A percentile compares a stretch with the other conserved stretches of the same genome.
These are phyloP conservation scores for Camellia sinensis DNA, from an alignment of 148 eudicot genomes.

Conservation along the genomic window DNA sequence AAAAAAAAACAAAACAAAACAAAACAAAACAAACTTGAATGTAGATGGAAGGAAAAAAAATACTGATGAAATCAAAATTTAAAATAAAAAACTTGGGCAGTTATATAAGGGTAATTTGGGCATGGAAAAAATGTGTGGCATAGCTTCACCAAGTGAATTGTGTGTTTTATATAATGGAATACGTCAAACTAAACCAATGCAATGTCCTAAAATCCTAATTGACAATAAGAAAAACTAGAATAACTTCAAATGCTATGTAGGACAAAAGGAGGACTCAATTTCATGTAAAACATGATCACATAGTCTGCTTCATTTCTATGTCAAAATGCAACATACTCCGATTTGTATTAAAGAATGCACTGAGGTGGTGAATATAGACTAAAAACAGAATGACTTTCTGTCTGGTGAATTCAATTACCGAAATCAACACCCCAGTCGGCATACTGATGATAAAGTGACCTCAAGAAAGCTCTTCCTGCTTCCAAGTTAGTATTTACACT, in stretches of 20 bases:
- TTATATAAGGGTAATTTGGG: too few species aligned
- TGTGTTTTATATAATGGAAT: too few species aligned
- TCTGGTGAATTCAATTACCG: constrained; percentile 40
- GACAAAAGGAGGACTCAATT: background rate
- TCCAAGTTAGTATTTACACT: constrained; percentile 68
- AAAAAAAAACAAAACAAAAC: too few species aligned
- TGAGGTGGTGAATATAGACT: background rate
- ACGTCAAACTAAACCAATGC: too few species aligned
- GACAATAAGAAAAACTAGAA: background rate
- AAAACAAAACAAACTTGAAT: too few species aligned
- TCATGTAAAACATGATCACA: background rate
- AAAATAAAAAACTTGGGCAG: too few species aligned
- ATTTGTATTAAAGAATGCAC: too few species aligned
- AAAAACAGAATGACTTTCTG: background rate
- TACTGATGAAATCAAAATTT: too few species aligned
- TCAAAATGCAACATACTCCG: too few species aligned
- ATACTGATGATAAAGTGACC: constrained; percentile 89
- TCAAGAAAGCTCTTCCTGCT: constrained; percentile 92
- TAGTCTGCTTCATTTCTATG: background rate
- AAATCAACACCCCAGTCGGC: constrained; percentile 97
- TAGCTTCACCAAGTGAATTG: too few species aligned
- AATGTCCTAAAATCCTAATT: background rate
- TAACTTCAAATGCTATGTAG: background rate
- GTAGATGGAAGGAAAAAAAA: too few species aligned
- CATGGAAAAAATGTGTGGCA: too few species aligned